Conservation (phyloP, 2,329 filamentous ascomycete genomes). For the Reticulascus tulasneorum region DNA sequence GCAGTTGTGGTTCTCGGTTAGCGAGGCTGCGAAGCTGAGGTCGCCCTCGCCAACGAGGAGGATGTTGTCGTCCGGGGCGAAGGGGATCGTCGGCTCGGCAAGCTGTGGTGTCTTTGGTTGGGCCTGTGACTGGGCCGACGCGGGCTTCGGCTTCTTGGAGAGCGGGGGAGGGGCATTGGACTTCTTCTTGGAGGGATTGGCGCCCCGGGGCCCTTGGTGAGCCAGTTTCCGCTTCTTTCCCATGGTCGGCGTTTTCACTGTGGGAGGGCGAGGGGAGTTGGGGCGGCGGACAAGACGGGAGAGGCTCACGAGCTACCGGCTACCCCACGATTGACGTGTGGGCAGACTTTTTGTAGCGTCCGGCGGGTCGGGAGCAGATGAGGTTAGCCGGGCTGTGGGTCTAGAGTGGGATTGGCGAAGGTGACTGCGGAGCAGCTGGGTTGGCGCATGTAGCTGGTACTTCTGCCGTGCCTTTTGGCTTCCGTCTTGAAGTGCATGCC, state of each 20-base stretch:
- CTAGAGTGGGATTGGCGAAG: too few relatives aligned
- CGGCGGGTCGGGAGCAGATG: constrained; percentile 13
- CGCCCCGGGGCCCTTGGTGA: constrained; percentile 7
- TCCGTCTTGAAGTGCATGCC: too few relatives aligned
- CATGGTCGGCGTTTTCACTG: constrained; percentile 19
- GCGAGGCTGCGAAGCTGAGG: constrained; percentile 69
- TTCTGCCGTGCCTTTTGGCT: too few relatives aligned
- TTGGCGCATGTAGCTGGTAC: too few relatives aligned
- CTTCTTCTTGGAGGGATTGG: constrained; percentile 10
- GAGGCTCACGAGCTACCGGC: background rate
- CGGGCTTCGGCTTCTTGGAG: constrained; percentile 14
- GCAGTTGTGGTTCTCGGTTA: constrained; percentile 64
- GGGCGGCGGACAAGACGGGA: background rate
- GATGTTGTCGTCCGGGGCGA: constrained; percentile 62
- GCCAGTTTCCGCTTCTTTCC: constrained; percentile 38
- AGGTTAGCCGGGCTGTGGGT: constrained; percentile 13
- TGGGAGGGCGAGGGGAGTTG: background rate
- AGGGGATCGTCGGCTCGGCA: constrained; percentile 61
- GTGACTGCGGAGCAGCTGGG: too few relatives aligned
- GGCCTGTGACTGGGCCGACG: constrained; percentile 8
- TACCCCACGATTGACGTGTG: constrained; percentile 8
- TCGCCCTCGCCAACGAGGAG: constrained; percentile 78
- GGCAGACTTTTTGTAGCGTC: constrained; percentile 9
- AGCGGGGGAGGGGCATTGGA: constrained; percentile 13
- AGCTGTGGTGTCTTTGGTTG: constrained; percentile 23